phyloP scores from a whole-genome alignment of 169 alveolate genomes.

The Pseudocohnilembus persalinus region DNA sequence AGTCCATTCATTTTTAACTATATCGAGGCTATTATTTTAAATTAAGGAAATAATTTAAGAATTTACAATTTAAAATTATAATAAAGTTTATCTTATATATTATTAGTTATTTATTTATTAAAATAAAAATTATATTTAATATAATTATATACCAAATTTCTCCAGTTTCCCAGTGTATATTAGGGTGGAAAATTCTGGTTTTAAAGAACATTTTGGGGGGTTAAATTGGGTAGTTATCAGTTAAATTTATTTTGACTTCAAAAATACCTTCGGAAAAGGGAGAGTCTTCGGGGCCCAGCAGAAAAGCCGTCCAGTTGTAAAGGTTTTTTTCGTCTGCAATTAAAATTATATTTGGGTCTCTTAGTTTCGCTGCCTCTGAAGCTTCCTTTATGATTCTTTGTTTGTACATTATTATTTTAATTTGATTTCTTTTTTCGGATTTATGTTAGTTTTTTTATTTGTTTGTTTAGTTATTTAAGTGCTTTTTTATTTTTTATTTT shows the following conservation, averaged over 20 bases:
- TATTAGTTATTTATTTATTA: conserved; percentile 10
- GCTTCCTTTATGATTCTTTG: conserved; percentile 22
- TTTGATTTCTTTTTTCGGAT: too few relatives aligned
- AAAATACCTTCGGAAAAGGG: conserved; percentile 83
- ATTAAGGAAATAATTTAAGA: too few relatives aligned
- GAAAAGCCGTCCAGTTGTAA: conserved; percentile 31
- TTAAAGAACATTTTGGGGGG: conserved; percentile 94
- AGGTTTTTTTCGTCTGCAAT: conserved; percentile 29
- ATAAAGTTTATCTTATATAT: neutral
- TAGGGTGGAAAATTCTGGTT: conserved; percentile 97
- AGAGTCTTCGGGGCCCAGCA: conserved; percentile 40
- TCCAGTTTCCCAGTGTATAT: conserved; percentile 93
- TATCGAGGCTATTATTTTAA: conserved; percentile 93
- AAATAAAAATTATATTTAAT: neutral
- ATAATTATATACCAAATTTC: conserved; percentile 11
- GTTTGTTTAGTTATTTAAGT: too few relatives aligned
- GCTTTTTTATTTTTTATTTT: too few relatives aligned
- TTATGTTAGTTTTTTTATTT: too few relatives aligned
- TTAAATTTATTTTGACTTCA: conserved; percentile 86
- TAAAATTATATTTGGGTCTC: conserved; percentile 5
- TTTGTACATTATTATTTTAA: conserved; percentile 7
- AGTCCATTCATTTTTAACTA: conserved; percentile 94
- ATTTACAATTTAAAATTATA: too few relatives aligned
- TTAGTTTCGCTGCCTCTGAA: conserved; percentile 11
- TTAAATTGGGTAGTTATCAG: conserved; percentile 91